A percentile compares a stretch with the other conserved stretches of the same genome.
These are phyloP conservation scores for Rhodotorula sp. DNA, from an alignment of 1,284 basidiomycete species.

Conservation along the genomic window DNA sequence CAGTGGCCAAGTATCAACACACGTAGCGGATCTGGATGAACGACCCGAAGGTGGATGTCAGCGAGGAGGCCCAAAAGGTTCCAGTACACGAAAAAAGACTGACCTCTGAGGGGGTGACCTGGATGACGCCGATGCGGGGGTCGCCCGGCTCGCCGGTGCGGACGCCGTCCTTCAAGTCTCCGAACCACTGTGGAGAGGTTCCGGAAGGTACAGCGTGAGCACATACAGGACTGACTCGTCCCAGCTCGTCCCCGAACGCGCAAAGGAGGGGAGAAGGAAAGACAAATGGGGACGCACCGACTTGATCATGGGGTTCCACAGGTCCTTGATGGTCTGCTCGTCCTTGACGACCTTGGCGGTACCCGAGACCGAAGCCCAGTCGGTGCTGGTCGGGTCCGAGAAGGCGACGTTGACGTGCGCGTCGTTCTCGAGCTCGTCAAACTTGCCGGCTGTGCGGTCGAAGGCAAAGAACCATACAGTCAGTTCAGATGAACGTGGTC, in stretches of 20 bases:
- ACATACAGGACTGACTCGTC: no score
- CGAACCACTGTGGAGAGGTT: conserved; percentile 61
- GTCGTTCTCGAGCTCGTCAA: conserved; percentile 37
- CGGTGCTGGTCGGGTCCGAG: conserved; percentile 67
- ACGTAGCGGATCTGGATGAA: conserved; percentile 61
- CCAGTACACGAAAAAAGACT: no score
- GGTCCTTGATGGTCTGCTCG: conserved; percentile 46
- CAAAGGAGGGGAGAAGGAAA: no score
- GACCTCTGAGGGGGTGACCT: conserved; percentile 72
- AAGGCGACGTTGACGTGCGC: conserved; percentile 60
- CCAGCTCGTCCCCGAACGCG: background rate
- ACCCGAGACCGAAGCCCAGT: conserved; percentile 83
- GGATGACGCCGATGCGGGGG: conserved; percentile 75
- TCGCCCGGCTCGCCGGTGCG: conserved; percentile 79
- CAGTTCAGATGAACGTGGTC: background rate
- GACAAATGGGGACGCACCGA: conserved; percentile 4
- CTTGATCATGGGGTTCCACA: conserved; percentile 30
- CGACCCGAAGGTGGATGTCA: no score
- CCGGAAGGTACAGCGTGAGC: no score
- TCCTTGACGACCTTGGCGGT: conserved; percentile 59
- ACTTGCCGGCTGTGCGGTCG: conserved; percentile 27
- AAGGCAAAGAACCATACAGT: background rate
- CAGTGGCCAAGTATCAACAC: background rate
- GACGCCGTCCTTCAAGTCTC: conserved; percentile 79
- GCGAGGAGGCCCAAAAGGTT: no score